Percentiles rank a stretch among this genome's conserved stretches.
Conservation (phyloP, 495 filamentous ascomycete genomes). For the Cenococcum geophilum region DNA sequence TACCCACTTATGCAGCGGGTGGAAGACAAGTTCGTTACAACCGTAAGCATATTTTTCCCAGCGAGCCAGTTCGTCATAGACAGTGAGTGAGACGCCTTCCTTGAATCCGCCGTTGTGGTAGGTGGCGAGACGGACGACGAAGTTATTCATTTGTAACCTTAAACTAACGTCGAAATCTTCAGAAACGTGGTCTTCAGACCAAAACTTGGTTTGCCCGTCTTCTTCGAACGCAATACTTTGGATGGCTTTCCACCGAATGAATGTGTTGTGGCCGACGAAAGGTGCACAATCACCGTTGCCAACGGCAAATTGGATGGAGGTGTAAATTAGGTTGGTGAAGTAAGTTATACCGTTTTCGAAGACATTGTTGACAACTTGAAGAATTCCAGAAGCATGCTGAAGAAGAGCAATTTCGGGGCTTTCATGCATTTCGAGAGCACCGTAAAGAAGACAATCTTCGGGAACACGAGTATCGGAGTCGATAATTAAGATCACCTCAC, state of each 20-base stretch:
- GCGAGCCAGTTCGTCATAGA: slow-evolving; percentile 70
- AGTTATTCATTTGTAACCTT: slow-evolving; percentile 61
- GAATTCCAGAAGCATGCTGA: slow-evolving; percentile 41
- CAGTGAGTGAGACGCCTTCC: slow-evolving; percentile 70
- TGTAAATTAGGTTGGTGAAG: slow-evolving; percentile 74
- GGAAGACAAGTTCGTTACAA: slow-evolving; percentile 70
- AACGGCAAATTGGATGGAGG: slow-evolving; percentile 66
- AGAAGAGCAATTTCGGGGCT: slow-evolving; percentile 41
- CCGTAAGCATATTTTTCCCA: slow-evolving; percentile 82
- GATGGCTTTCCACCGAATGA: slow-evolving; percentile 32
- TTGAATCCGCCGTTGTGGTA: slow-evolving; percentile 72
- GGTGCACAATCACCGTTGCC: slow-evolving; percentile 73
- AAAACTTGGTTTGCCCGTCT: slow-evolving; percentile 66
- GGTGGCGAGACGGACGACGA: slow-evolving; percentile 64
- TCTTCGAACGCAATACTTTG: slow-evolving; percentile 50
- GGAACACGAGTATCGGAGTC: slow-evolving; percentile 36
- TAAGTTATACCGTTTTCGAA: slow-evolving; percentile 57
- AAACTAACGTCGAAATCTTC: slow-evolving; percentile 79
- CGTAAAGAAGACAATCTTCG: slow-evolving; percentile 39
- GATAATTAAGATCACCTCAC: slow-evolving; percentile 32
- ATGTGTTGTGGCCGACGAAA: slow-evolving; percentile 39
- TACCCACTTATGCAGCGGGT: slow-evolving; percentile 47
- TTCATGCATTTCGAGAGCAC: slow-evolving; percentile 39
- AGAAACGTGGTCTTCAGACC: slow-evolving; percentile 73
- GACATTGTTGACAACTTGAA: slow-evolving; percentile 38